Evolutionary conservation across 2,329 filamentous ascomycete species (phyloP).

Genomic region (Pezizomycotina sp.): DNA sequence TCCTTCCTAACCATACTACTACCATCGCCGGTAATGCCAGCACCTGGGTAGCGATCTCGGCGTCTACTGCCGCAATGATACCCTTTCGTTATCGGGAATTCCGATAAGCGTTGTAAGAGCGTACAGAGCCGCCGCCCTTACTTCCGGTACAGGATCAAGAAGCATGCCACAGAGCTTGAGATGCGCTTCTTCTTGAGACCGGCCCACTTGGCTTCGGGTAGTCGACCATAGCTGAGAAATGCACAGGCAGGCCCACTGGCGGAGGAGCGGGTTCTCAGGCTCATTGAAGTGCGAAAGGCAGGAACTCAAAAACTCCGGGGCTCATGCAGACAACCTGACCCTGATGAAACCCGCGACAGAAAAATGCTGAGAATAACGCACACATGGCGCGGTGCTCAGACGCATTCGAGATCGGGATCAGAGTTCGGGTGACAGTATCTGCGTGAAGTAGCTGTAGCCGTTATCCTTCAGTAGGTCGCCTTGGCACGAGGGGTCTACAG

Average conservation of each 20-base stretch:
- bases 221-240: constrained; percentile 93
- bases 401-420: constrained; percentile 68
- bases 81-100: constrained; percentile 80
- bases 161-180: constrained; percentile 63
- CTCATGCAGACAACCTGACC: constrained; percentile 84
- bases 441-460: constrained; percentile 91
- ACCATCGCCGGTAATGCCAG: constrained; percentile 85
- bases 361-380: constrained; percentile 90
- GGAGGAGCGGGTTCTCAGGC: constrained; percentile 67
- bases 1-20: constrained; percentile 90
- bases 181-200: constrained; percentile 68
- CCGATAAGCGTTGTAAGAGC: constrained; percentile 88
- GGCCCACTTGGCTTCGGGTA: too few species aligned
- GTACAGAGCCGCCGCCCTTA: constrained; percentile 81
- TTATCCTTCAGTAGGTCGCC: constrained; percentile 90
- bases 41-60: constrained; percentile 71
- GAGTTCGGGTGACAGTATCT: constrained; percentile 75
- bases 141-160: constrained; percentile 77
- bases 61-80: constrained; percentile 49
- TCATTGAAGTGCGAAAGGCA: constrained; percentile 73
- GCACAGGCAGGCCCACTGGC: constrained; percentile 92
- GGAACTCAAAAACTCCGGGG: constrained; percentile 69
- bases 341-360: constrained; percentile 86
- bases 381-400: constrained; percentile 98
- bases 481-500: constrained; percentile 87